Evolutionary conservation across 768 basidiomycete species (phyloP), one percentile per base, ranked within the genome.

Genomic region (Macrolepiota dolichaula): DNA sequence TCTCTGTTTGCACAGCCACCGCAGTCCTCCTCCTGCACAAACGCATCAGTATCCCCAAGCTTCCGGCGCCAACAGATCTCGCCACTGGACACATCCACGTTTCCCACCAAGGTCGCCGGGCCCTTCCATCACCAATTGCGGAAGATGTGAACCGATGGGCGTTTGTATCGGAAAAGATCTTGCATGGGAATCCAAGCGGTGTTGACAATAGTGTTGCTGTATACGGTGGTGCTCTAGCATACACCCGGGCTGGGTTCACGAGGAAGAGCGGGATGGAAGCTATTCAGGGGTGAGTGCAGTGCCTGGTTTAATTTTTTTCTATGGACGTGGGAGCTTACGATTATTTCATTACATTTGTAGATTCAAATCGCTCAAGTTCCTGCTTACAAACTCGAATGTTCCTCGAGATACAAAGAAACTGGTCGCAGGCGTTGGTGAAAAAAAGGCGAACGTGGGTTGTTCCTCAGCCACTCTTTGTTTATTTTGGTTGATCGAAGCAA

Each of bases 161-260:
- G 19, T 98, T 97, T 74, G 78, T 98, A 55, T 83, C 89, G 11
- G 97, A 99, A 77, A 98, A 98, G 74, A 89, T 99, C 44, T 76
- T 98, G 54, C 97, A 99, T 71, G 97, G 97, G 0, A 98, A 91
- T 68, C 97, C 97, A 2, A 96, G 94, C 67, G 97, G 97, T 9
- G 91, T 99, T 24, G 97, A 99, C 72, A 98, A 99, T 72, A 91
- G 95, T 19, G 93, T 98, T 37, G 83, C 92, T 15, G 91, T 94
- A 0, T 91, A 88, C 69, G 97, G 97, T 19, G 96, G 96, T 51
- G 97, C 94, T 27, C 79, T 98, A 65, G 85, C 88, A 19, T 99
- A 96, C 75, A 92, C 89, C 17, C 85, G 91, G 59, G 78, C 92
- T 66, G 87, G 90, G 62, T 92, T 89, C 64, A 85, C 82, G 54